Evolutionary conservation across 164 flowering plant genomes (phyloP), one percentile per base, ranked within the genome.

Genomic region (Dillenia turbinata): DNA sequence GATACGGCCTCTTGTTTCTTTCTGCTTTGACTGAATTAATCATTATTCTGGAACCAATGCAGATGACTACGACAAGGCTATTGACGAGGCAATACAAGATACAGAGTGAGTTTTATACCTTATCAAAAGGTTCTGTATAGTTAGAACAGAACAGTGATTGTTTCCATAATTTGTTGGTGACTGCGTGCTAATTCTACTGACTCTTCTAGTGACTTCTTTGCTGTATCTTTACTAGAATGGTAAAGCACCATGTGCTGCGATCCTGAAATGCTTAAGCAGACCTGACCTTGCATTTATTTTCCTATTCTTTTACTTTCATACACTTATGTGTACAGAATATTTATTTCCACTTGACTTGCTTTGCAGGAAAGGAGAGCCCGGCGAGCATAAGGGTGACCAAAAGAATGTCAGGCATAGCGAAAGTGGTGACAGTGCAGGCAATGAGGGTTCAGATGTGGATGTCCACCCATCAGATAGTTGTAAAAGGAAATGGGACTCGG

Each of bases 41-140:
- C 40, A 33, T 33, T 33, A 33, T 33, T 33, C 40, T 33, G 40
- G 6, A 33, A 33, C 40, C 40, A 33, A 33, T 66, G 66, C 84
- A 82, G 86, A 74, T 62, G 86, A 78, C 10, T 82, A 76, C 60
- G 86, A 80, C 52, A 71, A 63, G 33, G 67, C 75, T 9, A 82
- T 82, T 47, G 62, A 67, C 48, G 82, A 82, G 46, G 86, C 86
- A 57, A 52, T 82, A 61, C 56, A 73, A 51, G 10, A 65, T 40
- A 56, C 69, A 9, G 72, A 66, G 82, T 81, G 73, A 76, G 78
- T 61, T 33, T 11, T 50, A 1, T 60, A 16, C 46, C 33, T 26
- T 26, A 2, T 26, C 33, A 2, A 26, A 5, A 26, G 6, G 40
- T 33, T 33, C 40, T 5, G 40, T 6, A 33, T 33, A 33, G 5